Base-by-base conservation (phyloP, 129 eudicot species). In the Mikania micrantha region DNA sequence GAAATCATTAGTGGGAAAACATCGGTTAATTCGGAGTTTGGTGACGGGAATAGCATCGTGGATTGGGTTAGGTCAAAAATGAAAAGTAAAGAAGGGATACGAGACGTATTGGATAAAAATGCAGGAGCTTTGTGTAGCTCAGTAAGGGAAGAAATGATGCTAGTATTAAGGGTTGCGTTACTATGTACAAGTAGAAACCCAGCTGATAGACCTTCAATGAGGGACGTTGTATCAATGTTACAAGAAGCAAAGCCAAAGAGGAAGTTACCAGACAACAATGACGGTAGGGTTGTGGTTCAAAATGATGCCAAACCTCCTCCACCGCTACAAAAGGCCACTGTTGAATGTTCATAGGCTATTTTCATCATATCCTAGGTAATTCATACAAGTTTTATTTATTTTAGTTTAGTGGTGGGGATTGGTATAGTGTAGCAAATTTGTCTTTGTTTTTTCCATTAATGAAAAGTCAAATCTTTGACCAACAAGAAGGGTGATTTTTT, bases 151-250 rank as follows among this genome's bases (percentile, higher is more conserved):
- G 99, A 94, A 69, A 94, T 94, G 99, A 76, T 85, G 95, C 53
- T 90, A 2, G 12, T 94, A 6, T 72, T 94, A 9, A 81, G 88
- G 75, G 85, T 94, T 28, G 97, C 99, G 0, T 76, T 94, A 77
- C 71, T 94, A 6, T 94, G 97, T 66, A 94, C 99, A 0, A 90
- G 97, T 62, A 81, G 86, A 27, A 85, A 84, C 54, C 99, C 99
- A 17, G 90, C 88, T 7, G 99, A 94, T 9, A 78, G 99, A 15
- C 99, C 99, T 17, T 80, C 99, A 19, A 94, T 94, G 99, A 90
- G 99, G 39, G 99, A 94, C 29, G 99, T 94, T 0, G 88, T 94
- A n/a, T 87, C 99, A 4, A 94, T 94, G 99, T 77, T 94, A 34
- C 85, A 84, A 60, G 99, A 90, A 79, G 99, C 96, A 45, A 90